Evolutionary conservation across 202 grass and related monocot genomes (phyloP).

Genomic region (Miscanthus sacchariflorus): DNA sequence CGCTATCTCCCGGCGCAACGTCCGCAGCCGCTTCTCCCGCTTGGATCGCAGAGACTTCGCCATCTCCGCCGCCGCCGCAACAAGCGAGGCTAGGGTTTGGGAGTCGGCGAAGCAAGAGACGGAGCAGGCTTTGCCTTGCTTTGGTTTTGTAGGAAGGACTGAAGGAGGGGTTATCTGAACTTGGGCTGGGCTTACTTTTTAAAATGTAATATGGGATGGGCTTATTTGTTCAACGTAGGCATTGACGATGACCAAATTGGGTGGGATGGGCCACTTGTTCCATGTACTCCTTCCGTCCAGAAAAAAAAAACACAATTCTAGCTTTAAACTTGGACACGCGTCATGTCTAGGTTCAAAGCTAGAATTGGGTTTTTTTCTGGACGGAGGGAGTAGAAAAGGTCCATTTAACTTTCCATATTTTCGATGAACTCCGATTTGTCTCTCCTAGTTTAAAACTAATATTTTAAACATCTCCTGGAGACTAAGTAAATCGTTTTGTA

Average conservation of each 20-base stretch:
- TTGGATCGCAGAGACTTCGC: constrained; percentile 92
- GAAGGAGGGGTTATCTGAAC: no score
- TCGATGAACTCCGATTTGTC: no score
- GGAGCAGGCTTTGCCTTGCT: background rate
- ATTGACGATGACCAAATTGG: background rate
- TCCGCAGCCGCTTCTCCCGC: constrained; percentile 86
- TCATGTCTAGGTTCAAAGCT: no score
- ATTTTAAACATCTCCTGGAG: no score
- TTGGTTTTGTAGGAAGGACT: constrained; percentile 28
- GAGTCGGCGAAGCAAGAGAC: constrained; percentile 8
- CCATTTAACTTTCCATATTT: no score
- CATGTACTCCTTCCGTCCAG: no score
- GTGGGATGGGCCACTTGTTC: background rate
- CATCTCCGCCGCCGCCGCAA: constrained; percentile 57
- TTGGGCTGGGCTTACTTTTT: background rate
- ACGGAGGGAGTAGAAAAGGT: no score
- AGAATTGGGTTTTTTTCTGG: no score
- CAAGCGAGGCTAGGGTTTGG: constrained; percentile 63
- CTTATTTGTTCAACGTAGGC: background rate
- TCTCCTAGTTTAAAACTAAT: no score
- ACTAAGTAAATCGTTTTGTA: no score
- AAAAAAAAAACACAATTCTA: no score
- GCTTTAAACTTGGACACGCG: no score
- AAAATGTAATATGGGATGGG: background rate
- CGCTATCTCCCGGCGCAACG: constrained; percentile 74